Evolutionary conservation across 306 rosid genomes (phyloP), one percentile per base, ranked within the genome.

Genomic region (Prunus armeniaca): DNA sequence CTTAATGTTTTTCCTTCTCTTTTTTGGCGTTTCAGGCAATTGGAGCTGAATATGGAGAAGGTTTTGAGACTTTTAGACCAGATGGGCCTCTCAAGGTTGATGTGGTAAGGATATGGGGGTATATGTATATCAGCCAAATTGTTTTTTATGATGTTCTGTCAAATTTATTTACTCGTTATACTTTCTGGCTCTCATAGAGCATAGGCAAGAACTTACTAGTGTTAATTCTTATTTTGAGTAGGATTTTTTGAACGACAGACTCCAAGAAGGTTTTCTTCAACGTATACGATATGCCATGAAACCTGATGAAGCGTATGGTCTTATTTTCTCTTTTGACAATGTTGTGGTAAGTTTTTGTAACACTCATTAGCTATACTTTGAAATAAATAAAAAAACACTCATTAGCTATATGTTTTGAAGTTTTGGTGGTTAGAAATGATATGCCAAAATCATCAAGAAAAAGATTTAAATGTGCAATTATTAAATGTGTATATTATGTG

Each of bases 1-100:
- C 20, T 62, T n/a, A 9, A 12, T 50, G 47, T 47, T 50, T 46
- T 46, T 41, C 58, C 14, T 32, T 14, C 1, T 24, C 20, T 41
- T 22, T 50, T 75, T 77, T 71, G 80, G 71, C 70, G 62, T 87
- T 62, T 12, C 85, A 96, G 99, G 93, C 93, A 54, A 96, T 96
- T 82, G 99, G 99, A 80, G 99, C 99, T 78, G 99, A 96, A 85
- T 96, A 96, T 82, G 99, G 99, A 75, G 99, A 96, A 85, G 99
- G 96, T 60, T 96, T 96, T 82, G 99, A 92, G 78, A 91, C 98
- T 82, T 96, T 96, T 80, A 87, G 99, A 83, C 80, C 88, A 7
- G 99, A 96, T 82, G 98, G 99, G 65, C 99, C 90, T 27, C 74
- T 96, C 38, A 91, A 96, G 86, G 89, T 96, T 77, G 99, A 96